phyloP scores from a whole-genome alignment of 441 rosid species.

The Populus trichocarpa region DNA sequence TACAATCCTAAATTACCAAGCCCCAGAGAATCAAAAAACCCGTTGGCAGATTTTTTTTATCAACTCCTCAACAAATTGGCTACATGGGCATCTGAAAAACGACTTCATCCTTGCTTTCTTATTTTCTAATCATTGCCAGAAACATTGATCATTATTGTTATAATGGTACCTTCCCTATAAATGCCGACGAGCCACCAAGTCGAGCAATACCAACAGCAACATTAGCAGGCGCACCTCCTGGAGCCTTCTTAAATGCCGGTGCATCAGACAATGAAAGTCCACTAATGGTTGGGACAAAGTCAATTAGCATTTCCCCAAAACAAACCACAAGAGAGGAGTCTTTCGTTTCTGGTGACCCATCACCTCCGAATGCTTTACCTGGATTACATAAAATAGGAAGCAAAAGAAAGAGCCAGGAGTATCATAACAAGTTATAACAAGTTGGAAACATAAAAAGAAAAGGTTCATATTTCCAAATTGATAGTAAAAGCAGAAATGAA shows the following conservation, averaged over 20 bases:
- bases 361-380: slow-evolving; percentile 55
- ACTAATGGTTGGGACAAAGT: slow-evolving; percentile 79
- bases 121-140: not conserved
- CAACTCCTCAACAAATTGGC: not conserved
- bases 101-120: not conserved
- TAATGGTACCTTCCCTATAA: slow-evolving; percentile 71
- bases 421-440: too few species aligned
- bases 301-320: slow-evolving; percentile 94
- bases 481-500: not conserved
- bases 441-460: not conserved
- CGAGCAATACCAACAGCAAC: slow-evolving; percentile 98
- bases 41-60: not conserved
- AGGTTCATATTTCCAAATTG: not conserved
- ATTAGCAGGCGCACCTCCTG: slow-evolving; percentile 99
- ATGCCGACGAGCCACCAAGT: slow-evolving; percentile 94
- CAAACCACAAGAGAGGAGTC: slow-evolving; percentile 69
- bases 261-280: slow-evolving; percentile 87
- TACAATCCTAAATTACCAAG: not conserved
- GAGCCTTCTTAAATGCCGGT: slow-evolving; percentile 89
- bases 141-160: not conserved
- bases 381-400: not conserved
- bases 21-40: not conserved
- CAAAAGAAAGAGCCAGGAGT: not conserved
- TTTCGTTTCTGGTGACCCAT: slow-evolving; percentile 39
- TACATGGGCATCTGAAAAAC: not conserved